Base-by-base conservation (phyloP, 2,329 filamentous ascomycete genomes). In the Clathrospora elynae region DNA sequence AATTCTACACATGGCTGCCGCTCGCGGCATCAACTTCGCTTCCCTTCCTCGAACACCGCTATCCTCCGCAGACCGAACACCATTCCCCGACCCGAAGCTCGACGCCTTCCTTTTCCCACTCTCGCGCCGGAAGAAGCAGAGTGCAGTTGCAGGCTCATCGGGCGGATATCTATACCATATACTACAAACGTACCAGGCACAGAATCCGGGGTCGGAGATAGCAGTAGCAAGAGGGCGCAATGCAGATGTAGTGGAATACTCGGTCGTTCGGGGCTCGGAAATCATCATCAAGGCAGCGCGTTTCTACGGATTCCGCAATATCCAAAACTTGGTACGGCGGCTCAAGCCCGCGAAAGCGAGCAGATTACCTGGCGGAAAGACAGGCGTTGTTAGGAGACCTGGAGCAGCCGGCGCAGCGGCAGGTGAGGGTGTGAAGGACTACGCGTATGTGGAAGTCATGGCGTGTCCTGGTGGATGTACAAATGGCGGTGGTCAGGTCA, bases 391-490 rank as follows among this genome's bases (percentile, higher is more conserved):
- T 22, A 51, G 88, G 42, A 85, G 96, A 75, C 89, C 90, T 1
- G 90, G 90, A 1, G 88, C 38, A 2, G 55, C 84, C 2, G 85
- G 78, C 49, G 78, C 80, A 0, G 77, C 81, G 31, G 81, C 78
- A 1, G 79, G 76, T 38, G 79, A 83, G 76, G 18, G 78, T 71
- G 55, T 79, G 74, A 29, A 78, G 79, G 89, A 96, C 23, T 91
- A 91, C 67, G 81, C 87, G n/a, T 97, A 95, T 71, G 88, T 97
- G 18, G 93, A 99, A 72, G 93, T 99, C 45, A 99, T 99, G 93
- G 93, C 93, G 10, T 99, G 93, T 70, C 93, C 93, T 0, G 93
- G 93, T n/a, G 93, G 93, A 3, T 99, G 93, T 73, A 99, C 93
- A 40, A 99, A 99, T 61, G 93, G 93, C 2, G 93, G 93, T 24